Evolutionary conservation across 1,284 basidiomycete species (phyloP).

Genomic region (Pascua guehoae): DNA sequence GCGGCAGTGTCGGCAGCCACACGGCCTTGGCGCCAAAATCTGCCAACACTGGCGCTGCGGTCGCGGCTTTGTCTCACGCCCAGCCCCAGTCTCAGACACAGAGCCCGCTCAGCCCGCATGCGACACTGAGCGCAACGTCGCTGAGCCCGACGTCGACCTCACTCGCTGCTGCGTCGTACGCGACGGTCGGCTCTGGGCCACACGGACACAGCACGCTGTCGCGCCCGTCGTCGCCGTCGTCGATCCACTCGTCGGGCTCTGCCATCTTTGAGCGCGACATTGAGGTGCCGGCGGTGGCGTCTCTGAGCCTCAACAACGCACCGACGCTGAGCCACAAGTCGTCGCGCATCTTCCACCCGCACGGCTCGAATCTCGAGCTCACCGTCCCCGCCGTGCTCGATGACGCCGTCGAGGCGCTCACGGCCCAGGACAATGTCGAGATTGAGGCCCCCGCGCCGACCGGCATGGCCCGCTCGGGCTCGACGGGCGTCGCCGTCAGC

Average conservation of each 20-base stretch:
- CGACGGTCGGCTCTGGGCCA: neutral
- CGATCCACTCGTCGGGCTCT: constrained; percentile 42
- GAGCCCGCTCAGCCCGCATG: neutral
- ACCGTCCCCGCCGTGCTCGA: constrained; percentile 47
- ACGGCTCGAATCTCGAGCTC: constrained; percentile 42
- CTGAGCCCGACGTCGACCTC: no score
- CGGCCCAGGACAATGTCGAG: constrained; percentile 32
- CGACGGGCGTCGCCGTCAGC: constrained; percentile 18
- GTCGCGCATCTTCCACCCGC: constrained; percentile 36
- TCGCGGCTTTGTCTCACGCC: no score
- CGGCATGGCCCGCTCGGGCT: constrained; percentile 24
- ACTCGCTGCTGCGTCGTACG: no score
- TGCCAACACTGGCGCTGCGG: no score
- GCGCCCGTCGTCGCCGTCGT: constrained; percentile 39
- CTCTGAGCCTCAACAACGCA: constrained; percentile 29
- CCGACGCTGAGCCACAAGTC: constrained; percentile 38
- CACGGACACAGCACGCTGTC: constrained; percentile 17
- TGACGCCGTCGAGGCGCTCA: constrained; percentile 48
- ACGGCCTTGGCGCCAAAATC: neutral
- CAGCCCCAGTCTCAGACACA: no score
- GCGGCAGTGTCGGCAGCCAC: neutral
- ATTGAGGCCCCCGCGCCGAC: constrained; percentile 35
- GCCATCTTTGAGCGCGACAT: constrained; percentile 50
- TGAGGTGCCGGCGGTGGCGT: constrained; percentile 36
- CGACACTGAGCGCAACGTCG: neutral